These are phyloP conservation scores for Symbiodinium pilosum DNA, from an alignment of 73 alveolate species.

Conservation along the genomic window DNA sequence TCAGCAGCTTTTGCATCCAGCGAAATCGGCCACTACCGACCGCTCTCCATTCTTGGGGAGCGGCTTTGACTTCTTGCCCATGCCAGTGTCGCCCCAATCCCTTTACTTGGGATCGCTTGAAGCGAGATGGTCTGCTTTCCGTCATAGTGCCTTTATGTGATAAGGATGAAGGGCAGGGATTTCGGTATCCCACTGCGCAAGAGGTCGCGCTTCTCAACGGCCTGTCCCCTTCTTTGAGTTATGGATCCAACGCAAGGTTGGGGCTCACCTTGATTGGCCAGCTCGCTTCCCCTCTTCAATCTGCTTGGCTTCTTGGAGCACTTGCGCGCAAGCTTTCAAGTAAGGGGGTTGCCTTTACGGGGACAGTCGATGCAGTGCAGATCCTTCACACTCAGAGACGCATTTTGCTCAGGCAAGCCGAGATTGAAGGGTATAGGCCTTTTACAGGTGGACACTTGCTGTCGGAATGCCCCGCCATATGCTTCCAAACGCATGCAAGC, in stretches of 20 bases:
- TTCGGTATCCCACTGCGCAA: background rate
- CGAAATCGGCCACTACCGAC: background rate
- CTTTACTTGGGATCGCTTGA: background rate
- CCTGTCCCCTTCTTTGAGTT: background rate
- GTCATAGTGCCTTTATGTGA: background rate
- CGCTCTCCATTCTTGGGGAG: background rate
- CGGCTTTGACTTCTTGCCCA: background rate
- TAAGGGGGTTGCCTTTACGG: too few species aligned
- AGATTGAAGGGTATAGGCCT: too few species aligned
- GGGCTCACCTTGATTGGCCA: background rate
- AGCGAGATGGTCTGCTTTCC: background rate
- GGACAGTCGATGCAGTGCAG: too few species aligned
- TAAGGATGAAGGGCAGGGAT: background rate
- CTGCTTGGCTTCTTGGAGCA: background rate
- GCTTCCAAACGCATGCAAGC: too few species aligned
- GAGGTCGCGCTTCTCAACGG: background rate
- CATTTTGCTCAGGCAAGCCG: too few species aligned
- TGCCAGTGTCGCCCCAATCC: background rate
- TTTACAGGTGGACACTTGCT: too few species aligned
- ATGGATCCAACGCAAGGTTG: background rate
- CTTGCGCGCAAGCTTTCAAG: background rate
- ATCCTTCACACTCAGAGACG: too few species aligned
- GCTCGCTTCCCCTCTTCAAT: background rate
- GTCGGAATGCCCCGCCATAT: too few species aligned
- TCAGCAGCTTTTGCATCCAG: too few species aligned